These are phyloP conservation scores for Termitomyces sp. DNA, from an alignment of 768 basidiomycete genomes.

Conservation along the genomic window DNA sequence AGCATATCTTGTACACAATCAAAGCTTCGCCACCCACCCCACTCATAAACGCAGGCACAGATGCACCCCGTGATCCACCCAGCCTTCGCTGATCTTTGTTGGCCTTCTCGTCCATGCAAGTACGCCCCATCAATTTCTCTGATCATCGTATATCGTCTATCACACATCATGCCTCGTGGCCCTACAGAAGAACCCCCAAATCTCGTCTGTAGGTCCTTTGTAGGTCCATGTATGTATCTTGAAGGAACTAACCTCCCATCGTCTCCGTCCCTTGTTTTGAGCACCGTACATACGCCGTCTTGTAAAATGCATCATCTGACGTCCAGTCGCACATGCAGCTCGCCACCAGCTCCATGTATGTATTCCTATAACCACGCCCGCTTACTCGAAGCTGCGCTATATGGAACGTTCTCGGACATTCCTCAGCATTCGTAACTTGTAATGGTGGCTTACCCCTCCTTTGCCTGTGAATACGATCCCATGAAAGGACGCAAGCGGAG, in stretches of 20 bases:
- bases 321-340: not conserved
- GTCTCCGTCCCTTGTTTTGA: not conserved
- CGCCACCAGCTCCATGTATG: not conserved
- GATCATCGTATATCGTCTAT: slow-evolving; percentile 4
- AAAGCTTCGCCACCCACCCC: not conserved
- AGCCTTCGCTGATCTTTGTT: slow-evolving; percentile 1
- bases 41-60: not conserved
- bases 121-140: not conserved
- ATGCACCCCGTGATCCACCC: not conserved
- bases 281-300: not conserved
- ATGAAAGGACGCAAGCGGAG: not conserved
- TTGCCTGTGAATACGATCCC: not conserved
- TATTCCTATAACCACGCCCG: not conserved
- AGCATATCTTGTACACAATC: not conserved
- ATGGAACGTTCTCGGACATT: not conserved
- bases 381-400: not conserved
- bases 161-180: slow-evolving; percentile 1
- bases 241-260: not conserved
- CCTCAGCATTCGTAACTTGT: not conserved
- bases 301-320: too few species aligned
- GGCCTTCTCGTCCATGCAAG: not conserved
- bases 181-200: not conserved
- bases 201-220: not conserved
- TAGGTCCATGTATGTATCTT: not conserved
- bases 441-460: not conserved